Evolutionary conservation across 768 basidiomycete genomes (phyloP).

Genomic region (Sarcodon sp.): DNA sequence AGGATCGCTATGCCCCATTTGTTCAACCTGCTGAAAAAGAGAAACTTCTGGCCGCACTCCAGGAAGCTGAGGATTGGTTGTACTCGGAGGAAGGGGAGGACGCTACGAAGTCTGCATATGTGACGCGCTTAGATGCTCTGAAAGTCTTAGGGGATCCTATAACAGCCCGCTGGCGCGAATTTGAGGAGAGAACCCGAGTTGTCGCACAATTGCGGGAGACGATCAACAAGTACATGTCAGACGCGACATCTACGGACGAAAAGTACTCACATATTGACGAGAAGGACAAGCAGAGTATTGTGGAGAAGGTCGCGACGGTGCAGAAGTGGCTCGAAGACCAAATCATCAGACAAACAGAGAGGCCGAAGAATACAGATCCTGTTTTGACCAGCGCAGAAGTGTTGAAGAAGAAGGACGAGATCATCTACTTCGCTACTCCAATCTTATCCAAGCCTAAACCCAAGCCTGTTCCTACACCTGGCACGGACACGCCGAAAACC

Average conservation of each 20-base stretch:
- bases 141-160: conserved; percentile 84
- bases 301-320: conserved; percentile 82
- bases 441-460: conserved; percentile 89
- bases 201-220: conserved; percentile 75
- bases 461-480: conserved; percentile 29
- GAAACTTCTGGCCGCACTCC: conserved; percentile 54
- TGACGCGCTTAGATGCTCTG: conserved; percentile 67
- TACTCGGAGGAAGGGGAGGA: conserved; percentile 96
- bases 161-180: conserved; percentile 68
- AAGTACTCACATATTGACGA: conserved; percentile 83
- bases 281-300: conserved; percentile 72
- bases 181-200: conserved; percentile 66
- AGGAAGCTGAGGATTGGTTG: conserved; percentile 89
- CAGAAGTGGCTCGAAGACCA: conserved; percentile 97
- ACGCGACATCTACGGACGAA: conserved; percentile 78
- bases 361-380: conserved; percentile 80
- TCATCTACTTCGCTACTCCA: conserved; percentile 80
- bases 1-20: conserved; percentile 71
- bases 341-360: conserved; percentile 75
- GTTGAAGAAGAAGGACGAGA: conserved; percentile 83
- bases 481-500: conserved; percentile 63
- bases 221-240: conserved; percentile 72
- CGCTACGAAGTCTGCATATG: conserved; percentile 91
- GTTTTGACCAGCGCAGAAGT: conserved; percentile 75
- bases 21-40: conserved; percentile 69